These are phyloP conservation scores for Astrothelium macrocarpum DNA, from an alignment of 495 filamentous ascomycete species.

Conservation along the genomic window DNA sequence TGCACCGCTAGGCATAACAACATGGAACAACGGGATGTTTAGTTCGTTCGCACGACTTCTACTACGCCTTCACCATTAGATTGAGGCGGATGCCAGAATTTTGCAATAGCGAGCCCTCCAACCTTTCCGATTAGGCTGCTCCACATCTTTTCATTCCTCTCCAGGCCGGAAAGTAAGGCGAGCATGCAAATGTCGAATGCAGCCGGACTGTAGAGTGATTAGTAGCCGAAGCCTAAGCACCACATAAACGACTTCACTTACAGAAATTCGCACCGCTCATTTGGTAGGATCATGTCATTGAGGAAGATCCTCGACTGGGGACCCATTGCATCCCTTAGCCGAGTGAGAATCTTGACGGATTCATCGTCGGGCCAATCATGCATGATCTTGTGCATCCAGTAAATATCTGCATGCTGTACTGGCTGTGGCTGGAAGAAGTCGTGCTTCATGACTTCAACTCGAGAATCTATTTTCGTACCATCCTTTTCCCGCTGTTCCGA, in stretches of 20 bases:
- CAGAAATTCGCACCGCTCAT: constrained; percentile 6
- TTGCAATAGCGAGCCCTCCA: constrained; percentile 1
- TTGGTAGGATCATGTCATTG: constrained; percentile 8
- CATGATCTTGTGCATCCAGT: constrained; percentile 9
- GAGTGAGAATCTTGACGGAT: constrained; percentile 5
- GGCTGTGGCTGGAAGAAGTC: constrained; percentile 9
- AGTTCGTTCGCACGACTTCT: neutral
- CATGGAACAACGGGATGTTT: neutral
- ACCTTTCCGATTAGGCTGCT: constrained; percentile 2
- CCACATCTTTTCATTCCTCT: constrained; percentile 3
- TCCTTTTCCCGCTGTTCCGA: constrained; percentile 3
- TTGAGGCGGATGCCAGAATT: constrained; percentile 2
- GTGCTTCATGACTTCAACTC: constrained; percentile 3
- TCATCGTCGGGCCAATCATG: constrained; percentile 7
- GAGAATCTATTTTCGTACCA: neutral
- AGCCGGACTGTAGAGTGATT: neutral
- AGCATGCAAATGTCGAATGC: constrained; percentile 3
- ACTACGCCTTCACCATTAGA: constrained; percentile 1
- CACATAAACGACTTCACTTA: neutral
- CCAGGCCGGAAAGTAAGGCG: neutral
- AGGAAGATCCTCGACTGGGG: constrained; percentile 7
- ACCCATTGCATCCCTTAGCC: constrained; percentile 8
- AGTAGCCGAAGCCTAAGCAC: neutral
- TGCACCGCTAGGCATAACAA: neutral
- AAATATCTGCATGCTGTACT: constrained; percentile 3